phyloP scores from a whole-genome alignment of 1,284 basidiomycete species.

The Vanrija pseudolonga region DNA sequence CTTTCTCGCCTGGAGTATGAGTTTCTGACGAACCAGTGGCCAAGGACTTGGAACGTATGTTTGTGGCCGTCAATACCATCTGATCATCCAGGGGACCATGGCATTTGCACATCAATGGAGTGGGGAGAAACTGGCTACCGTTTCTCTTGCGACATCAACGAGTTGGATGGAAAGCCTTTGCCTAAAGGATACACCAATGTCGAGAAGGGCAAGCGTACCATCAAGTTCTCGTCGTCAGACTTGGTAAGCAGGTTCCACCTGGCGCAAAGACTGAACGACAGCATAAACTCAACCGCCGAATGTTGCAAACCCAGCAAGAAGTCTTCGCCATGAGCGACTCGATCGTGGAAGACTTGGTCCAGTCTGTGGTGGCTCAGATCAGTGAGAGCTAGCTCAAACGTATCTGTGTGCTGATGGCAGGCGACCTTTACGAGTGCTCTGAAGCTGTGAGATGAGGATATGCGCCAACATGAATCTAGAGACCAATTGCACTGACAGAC shows the following conservation, averaged over 20 bases:
- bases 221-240: conserved; percentile 70
- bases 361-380: conserved; percentile 62
- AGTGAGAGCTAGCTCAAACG: conserved; percentile 32
- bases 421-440: conserved; percentile 76
- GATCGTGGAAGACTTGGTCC: conserved; percentile 69
- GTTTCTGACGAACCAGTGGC: not conserved
- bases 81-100: conserved; percentile 2
- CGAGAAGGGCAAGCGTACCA: conserved; percentile 14
- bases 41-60: not conserved
- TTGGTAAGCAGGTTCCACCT: conserved; percentile 54
- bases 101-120: conserved; percentile 2
- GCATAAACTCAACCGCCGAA: conserved; percentile 31
- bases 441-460: conserved; percentile 62
- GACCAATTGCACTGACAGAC: not conserved
- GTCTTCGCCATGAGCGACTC: conserved; percentile 72
- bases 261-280: not conserved
- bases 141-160: conserved; percentile 1
- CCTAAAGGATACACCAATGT: conserved; percentile 9
- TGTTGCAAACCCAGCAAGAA: conserved; percentile 37
- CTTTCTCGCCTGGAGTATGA: not conserved
- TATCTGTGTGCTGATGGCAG: conserved; percentile 15
- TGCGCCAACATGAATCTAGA: not conserved
- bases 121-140: conserved; percentile 13
- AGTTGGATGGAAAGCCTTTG: not conserved
- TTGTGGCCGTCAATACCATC: not conserved